Conservation (phyloP, 2,329 filamentous ascomycete species). For the Fusarium illudens region DNA sequence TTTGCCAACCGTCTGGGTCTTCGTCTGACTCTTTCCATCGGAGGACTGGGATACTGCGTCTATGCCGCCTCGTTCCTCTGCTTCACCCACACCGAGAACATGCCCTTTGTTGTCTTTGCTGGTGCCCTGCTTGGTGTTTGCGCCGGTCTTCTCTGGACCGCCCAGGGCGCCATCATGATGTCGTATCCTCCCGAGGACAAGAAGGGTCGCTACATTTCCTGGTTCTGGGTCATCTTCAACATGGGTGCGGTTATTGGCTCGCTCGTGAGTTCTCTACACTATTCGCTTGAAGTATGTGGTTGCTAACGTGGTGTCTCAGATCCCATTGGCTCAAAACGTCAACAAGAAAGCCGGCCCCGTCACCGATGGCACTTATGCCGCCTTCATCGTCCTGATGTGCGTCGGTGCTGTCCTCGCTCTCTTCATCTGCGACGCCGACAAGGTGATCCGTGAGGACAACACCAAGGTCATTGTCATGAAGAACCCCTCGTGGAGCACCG, state of each 20-base stretch:
- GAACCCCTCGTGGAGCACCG: constrained; percentile 48
- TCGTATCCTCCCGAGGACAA: constrained; percentile 81
- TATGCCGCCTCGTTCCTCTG: constrained; percentile 76
- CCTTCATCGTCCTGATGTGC: constrained; percentile 58
- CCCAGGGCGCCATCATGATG: constrained; percentile 89
- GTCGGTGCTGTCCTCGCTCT: constrained; percentile 58
- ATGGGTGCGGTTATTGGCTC: constrained; percentile 87
- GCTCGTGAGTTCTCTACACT: constrained; percentile 52
- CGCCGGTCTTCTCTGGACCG: constrained; percentile 82
- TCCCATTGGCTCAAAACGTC: constrained; percentile 78
- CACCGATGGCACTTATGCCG: constrained; percentile 59
- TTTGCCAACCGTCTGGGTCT: constrained; percentile 81
- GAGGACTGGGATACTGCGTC: constrained; percentile 79
- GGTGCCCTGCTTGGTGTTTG: constrained; percentile 80
- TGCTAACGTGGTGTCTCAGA: constrained; percentile 46
- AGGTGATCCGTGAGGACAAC: constrained; percentile 52
- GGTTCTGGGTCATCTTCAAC: constrained; percentile 97
- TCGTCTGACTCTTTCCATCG: constrained; percentile 72
- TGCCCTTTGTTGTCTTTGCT: constrained; percentile 78
- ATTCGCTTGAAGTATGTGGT: no score
- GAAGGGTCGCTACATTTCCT: constrained; percentile 89
- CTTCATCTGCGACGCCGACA: constrained; percentile 58
- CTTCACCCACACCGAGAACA: constrained; percentile 73
- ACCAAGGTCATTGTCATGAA: constrained; percentile 48
- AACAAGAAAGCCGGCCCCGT: constrained; percentile 61